A percentile compares a stretch with the other conserved stretches of the same genome.
phyloP scores from a whole-genome alignment of 192 early-diverging fungal species.

The Coemansia sp. region DNA sequence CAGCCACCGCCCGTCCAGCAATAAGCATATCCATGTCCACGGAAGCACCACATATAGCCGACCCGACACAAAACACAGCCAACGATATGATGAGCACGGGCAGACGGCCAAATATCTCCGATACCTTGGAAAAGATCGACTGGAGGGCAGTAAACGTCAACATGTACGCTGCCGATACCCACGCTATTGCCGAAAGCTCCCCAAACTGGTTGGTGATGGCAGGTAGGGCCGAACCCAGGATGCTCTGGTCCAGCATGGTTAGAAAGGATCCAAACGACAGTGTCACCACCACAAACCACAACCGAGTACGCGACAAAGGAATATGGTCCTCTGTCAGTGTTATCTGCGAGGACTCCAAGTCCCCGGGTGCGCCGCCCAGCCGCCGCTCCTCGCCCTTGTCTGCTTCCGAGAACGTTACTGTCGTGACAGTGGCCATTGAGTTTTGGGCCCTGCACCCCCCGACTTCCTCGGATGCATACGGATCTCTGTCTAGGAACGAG shows the following conservation, averaged over 20 bases:
- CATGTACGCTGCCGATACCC: slow-evolving; percentile 68
- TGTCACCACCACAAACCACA: slow-evolving; percentile 20
- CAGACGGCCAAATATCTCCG: slow-evolving; percentile 75
- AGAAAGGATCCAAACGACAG: slow-evolving; percentile 51
- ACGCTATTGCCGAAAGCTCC: slow-evolving; percentile 55
- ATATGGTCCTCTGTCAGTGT: slow-evolving; percentile 14
- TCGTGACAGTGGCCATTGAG: slow-evolving; percentile 1
- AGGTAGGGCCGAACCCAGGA: slow-evolving; percentile 59
- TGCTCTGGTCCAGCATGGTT: slow-evolving; percentile 61
- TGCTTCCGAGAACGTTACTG: background rate
- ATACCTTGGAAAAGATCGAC: slow-evolving; percentile 66
- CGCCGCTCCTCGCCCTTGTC: background rate
- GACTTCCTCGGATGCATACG: too few relatives aligned
- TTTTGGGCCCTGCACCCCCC: too few relatives aligned
- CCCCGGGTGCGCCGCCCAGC: background rate
- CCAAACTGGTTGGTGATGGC: slow-evolving; percentile 55
- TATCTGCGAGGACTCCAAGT: slow-evolving; percentile 15
- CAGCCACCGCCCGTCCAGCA: slow-evolving; percentile 55
- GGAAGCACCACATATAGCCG: slow-evolving; percentile 49
- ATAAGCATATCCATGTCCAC: slow-evolving; percentile 60
- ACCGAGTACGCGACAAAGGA: slow-evolving; percentile 7
- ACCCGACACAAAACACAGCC: slow-evolving; percentile 48
- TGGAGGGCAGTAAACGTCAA: slow-evolving; percentile 65
- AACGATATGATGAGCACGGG: slow-evolving; percentile 49
- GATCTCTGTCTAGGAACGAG: slow-evolving; percentile 13